phyloP scores from a whole-genome alignment of 2,329 filamentous ascomycete genomes.

The Fusarium foetens region DNA sequence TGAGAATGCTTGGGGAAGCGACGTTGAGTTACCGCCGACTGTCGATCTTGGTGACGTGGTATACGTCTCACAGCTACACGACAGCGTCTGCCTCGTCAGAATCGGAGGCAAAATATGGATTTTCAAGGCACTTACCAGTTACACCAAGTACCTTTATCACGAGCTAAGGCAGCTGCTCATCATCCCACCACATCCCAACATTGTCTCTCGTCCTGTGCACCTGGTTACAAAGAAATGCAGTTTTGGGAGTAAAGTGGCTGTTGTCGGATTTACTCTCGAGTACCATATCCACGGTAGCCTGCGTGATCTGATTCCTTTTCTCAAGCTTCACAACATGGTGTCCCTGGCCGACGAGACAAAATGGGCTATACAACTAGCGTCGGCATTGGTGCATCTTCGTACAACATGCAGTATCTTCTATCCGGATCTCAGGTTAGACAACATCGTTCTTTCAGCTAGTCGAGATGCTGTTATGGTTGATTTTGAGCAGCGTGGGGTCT shows the following conservation, averaged over 20 bases:
- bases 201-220: slow-evolving; percentile 63
- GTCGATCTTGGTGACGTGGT: slow-evolving; percentile 62
- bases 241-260: slow-evolving; percentile 65
- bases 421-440: slow-evolving; percentile 69
- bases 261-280: slow-evolving; percentile 67
- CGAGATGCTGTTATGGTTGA: slow-evolving; percentile 66
- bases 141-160: slow-evolving; percentile 69
- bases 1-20: slow-evolving; percentile 55
- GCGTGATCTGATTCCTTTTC: slow-evolving; percentile 64
- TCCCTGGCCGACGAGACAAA: slow-evolving; percentile 57
- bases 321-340: slow-evolving; percentile 59
- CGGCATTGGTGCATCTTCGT: slow-evolving; percentile 62
- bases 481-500: slow-evolving; percentile 71
- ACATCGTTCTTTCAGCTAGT: slow-evolving; percentile 62
- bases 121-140: slow-evolving; percentile 68
- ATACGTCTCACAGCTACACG: slow-evolving; percentile 65
- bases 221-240: slow-evolving; percentile 65
- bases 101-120: slow-evolving; percentile 58
- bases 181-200: slow-evolving; percentile 62
- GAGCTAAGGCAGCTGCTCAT: slow-evolving; percentile 66
- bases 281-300: slow-evolving; percentile 65
- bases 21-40: slow-evolving; percentile 55
- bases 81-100: slow-evolving; percentile 67
- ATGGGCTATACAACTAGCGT: slow-evolving; percentile 65
- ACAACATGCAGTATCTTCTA: slow-evolving; percentile 61